phyloP scores from a whole-genome alignment of 108 stramenopile species.

The Cyclostephanos tholiformis region DNA sequence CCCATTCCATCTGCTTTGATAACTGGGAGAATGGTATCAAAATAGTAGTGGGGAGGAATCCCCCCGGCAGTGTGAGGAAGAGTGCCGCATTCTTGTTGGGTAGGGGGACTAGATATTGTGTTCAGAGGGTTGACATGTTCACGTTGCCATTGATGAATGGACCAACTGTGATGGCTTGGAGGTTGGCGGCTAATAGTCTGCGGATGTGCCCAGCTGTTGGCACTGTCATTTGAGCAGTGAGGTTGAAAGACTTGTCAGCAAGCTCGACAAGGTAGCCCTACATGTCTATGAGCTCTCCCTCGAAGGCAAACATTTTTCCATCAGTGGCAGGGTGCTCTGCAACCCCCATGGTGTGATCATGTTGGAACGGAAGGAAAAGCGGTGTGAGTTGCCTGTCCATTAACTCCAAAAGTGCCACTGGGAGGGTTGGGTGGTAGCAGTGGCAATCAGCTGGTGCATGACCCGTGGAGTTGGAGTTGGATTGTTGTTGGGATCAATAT shows the following conservation, averaged over 20 bases:
- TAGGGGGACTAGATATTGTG: background rate
- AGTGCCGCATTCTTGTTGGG: background rate
- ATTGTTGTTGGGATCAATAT: too few species aligned
- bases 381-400: background rate
- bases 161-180: background rate
- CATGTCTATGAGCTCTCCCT: background rate
- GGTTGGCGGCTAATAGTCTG: background rate
- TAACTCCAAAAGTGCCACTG: background rate
- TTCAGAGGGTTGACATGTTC: slow-evolving; percentile 1
- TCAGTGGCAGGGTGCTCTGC: background rate
- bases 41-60: background rate
- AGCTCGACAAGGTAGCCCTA: background rate
- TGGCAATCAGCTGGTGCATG: background rate
- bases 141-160: background rate
- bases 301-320: slow-evolving; percentile 4
- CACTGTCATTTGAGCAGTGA: background rate
- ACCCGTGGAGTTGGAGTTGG: background rate
- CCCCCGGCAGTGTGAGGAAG: slow-evolving; percentile 5
- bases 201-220: background rate
- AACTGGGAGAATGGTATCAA: background rate
- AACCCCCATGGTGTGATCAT: slow-evolving; percentile 25
- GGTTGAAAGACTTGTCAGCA: background rate
- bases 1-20: slow-evolving; percentile 12
- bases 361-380: slow-evolving; percentile 20
- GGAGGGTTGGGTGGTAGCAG: background rate